These are phyloP conservation scores for Acrodontium crateriforme DNA, from an alignment of 2,329 filamentous ascomycete species.

Conservation along the genomic window DNA sequence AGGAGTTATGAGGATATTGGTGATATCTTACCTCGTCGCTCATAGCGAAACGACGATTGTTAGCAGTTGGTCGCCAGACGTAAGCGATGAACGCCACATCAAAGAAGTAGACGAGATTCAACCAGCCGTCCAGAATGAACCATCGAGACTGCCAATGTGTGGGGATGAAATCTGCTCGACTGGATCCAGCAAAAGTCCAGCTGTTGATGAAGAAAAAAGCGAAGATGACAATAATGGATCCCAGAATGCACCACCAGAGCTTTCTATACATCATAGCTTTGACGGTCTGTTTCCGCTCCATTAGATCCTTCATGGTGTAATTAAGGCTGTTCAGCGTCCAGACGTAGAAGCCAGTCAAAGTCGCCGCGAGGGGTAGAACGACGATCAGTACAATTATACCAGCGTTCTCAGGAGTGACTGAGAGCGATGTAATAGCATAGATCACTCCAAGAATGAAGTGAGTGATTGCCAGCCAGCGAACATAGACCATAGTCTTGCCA, in stretches of 20 bases:
- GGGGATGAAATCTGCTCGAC: constrained; percentile 79
- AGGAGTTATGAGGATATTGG: background rate
- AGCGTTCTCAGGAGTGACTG: constrained; percentile 77
- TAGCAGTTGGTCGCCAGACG: constrained; percentile 88
- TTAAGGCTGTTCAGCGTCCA: constrained; percentile 97
- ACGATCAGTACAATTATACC: constrained; percentile 86
- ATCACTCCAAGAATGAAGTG: constrained; percentile 93
- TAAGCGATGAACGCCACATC: constrained; percentile 91
- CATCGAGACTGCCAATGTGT: constrained; percentile 95
- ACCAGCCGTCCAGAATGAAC: constrained; percentile 95
- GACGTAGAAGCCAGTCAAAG: constrained; percentile 91
- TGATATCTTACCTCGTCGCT: constrained; percentile 61
- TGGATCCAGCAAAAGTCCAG: constrained; percentile 77
- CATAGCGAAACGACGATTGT: constrained; percentile 97
- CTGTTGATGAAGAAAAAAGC: constrained; percentile 98
- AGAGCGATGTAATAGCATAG: constrained; percentile 78
- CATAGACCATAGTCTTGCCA: constrained; percentile 86
- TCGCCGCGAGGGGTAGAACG: constrained; percentile 80
- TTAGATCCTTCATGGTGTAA: constrained; percentile 88
- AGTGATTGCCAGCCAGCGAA: constrained; percentile 76
- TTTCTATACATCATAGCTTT: constrained; percentile 97
- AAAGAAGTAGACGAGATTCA: constrained; percentile 89
- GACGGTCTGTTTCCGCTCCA: constrained; percentile 80
- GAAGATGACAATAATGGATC: constrained; percentile 89
- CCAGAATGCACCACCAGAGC: constrained; percentile 93